Percentiles rank a stretch among this genome's conserved stretches.
Evolutionary conservation across 1,284 basidiomycete genomes (phyloP).

Genomic region (Salmacisia buchloeana): DNA sequence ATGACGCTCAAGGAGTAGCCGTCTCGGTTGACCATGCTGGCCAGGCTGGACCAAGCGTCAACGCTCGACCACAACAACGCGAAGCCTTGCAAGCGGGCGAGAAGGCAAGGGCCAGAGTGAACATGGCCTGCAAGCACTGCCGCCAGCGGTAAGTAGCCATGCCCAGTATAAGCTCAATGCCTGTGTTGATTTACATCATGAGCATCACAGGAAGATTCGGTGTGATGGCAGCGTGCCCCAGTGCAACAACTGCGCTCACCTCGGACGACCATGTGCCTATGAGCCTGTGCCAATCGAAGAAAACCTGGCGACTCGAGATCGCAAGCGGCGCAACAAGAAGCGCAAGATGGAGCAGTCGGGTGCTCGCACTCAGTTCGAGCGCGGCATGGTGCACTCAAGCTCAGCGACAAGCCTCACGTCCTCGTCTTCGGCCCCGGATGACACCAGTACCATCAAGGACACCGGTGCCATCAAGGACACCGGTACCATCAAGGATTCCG

Average conservation of each 20-base stretch:
- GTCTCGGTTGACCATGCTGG: too few species aligned
- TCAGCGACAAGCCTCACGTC: neutral
- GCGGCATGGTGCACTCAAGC: neutral
- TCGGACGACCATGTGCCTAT: constrained; percentile 40
- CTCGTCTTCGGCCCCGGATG: neutral
- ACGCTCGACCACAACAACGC: too few species aligned
- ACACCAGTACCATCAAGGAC: too few species aligned
- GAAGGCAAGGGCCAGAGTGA: constrained; percentile 15
- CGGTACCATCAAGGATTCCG: too few species aligned
- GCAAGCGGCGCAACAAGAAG: neutral
- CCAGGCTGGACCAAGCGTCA: too few species aligned
- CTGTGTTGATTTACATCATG: neutral
- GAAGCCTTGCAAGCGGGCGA: too few species aligned
- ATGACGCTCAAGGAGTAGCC: too few species aligned
- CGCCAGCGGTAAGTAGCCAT: constrained; percentile 30
- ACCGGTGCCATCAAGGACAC: too few species aligned
- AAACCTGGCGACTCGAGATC: constrained; percentile 16
- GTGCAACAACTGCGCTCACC: constrained; percentile 36
- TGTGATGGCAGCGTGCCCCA: constrained; percentile 38
- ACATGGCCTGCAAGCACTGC: constrained; percentile 44
- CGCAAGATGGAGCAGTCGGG: neutral
- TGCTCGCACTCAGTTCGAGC: neutral
- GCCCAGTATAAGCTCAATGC: too few species aligned
- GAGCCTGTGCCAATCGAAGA: constrained; percentile 39
- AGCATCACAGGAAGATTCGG: constrained; percentile 33